Conservation (phyloP, 2,329 filamentous ascomycete genomes). For the Penicillium sp. region DNA sequence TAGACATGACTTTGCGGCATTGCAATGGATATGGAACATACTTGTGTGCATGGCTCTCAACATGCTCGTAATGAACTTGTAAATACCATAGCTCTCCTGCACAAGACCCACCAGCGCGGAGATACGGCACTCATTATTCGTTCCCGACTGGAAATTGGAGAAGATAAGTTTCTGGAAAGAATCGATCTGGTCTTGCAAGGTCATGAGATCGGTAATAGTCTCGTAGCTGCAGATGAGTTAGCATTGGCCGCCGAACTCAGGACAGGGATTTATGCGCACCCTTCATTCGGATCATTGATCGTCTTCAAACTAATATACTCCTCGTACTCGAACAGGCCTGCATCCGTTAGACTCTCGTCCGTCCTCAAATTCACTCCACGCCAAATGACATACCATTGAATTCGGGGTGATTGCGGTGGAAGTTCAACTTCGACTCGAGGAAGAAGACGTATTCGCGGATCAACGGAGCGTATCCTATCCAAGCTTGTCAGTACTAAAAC, state of each 20-base stretch:
- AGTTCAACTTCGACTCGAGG: conserved; percentile 89
- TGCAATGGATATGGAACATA: conserved; percentile 45
- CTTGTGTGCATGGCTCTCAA: conserved; percentile 94
- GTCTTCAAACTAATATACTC: conserved; percentile 98
- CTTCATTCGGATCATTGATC: conserved; percentile 98
- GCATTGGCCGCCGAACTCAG: neutral
- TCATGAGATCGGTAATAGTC: conserved; percentile 95
- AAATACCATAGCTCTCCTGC: conserved; percentile 97
- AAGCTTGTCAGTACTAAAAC: conserved; percentile 9
- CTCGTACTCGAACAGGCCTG: conserved; percentile 91
- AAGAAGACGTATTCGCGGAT: conserved; percentile 98
- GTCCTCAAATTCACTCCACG: neutral
- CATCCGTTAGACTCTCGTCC: conserved; percentile 10
- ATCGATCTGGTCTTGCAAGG: conserved; percentile 95
- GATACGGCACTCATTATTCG: conserved; percentile 95
- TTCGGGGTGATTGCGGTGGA: conserved; percentile 93
- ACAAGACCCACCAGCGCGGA: conserved; percentile 90
- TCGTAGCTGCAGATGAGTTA: conserved; percentile 59
- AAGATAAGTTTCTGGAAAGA: conserved; percentile 98
- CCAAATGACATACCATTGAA: conserved; percentile 71
- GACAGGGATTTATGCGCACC: conserved; percentile 51
- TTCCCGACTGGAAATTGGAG: conserved; percentile 86
- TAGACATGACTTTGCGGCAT: neutral
- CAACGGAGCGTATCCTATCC: conserved; percentile 73
- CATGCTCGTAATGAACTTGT: conserved; percentile 99